Percentiles rank a stretch among this genome's conserved stretches.
phyloP scores from a whole-genome alignment of 495 filamentous ascomycete species.

The Lepidopterella palustris region DNA sequence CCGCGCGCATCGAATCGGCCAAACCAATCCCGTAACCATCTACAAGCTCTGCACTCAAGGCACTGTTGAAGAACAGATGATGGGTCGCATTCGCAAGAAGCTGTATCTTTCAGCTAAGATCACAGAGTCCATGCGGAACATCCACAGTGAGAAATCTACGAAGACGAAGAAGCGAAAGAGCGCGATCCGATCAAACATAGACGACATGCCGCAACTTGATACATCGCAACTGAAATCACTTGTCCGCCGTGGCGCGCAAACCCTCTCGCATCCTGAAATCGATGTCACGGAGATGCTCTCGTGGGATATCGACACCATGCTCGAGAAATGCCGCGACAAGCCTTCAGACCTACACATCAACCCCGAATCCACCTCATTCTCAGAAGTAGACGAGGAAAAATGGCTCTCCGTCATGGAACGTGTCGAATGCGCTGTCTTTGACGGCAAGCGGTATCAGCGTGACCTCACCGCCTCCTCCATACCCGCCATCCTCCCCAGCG shows the following conservation, averaged over 20 bases:
- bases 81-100: conserved; percentile 59
- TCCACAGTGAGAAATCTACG: conserved; percentile 35
- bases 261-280: conserved; percentile 48
- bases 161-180: conserved; percentile 8
- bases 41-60: conserved; percentile 55
- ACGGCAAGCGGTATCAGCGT: conserved; percentile 47
- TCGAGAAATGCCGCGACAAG: conserved; percentile 53
- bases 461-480: conserved; percentile 28
- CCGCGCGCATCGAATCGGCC: conserved; percentile 55
- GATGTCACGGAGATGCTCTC: conserved; percentile 51
- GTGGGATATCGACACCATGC: conserved; percentile 53
- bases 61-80: conserved; percentile 60
- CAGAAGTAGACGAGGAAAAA: conserved; percentile 47
- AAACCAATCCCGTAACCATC: conserved; percentile 50
- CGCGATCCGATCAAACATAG: conserved; percentile 23
- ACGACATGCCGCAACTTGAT: conserved; percentile 47
- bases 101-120: conserved; percentile 58
- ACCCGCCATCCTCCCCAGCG: conserved; percentile 38
- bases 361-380: conserved; percentile 22
- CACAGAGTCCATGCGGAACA: conserved; percentile 52
- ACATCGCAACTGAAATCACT: conserved; percentile 51
- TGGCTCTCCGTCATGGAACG: conserved; percentile 56
- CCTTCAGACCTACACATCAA: conserved; percentile 40
- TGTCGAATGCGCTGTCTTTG: conserved; percentile 54
- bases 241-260: conserved; percentile 50